Evolutionary conservation across 2,329 filamentous ascomycete species (phyloP), one percentile per base, ranked within the genome.

Genomic region (Neophaeococcomyces mojaviensis): DNA sequence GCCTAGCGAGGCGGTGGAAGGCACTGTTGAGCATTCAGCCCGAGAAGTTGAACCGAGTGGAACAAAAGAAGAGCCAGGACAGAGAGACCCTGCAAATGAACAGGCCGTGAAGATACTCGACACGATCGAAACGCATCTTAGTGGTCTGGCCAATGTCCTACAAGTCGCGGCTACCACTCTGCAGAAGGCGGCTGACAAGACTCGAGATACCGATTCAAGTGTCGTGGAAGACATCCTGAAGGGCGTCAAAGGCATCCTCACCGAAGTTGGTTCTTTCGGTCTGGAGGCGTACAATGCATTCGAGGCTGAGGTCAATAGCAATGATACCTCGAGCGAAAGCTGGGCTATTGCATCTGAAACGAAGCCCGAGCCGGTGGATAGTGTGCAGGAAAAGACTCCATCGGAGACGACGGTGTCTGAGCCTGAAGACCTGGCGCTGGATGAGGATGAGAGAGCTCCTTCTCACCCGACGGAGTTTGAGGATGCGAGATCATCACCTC

Each of bases 171-270:
- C 68, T 15, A 48, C 55, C 44, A 57, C 61, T 3, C 59, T 64
- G 38, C 60, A 58, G 18, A 61, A 64, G 38, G 57, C 63, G 18
- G 61, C 64, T 41, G 60, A 63, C 31, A 60, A 59, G 42, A 62
- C 59, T n/a, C 58, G 62, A 19, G 58, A 64, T 20, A 57, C 60
- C 6, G 65, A 68, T 26, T 49, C 62, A 15, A 61, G 61, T 35
- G 56, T 63, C 10, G 58, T 66, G 18, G 63, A 67, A 34, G 59
- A 62, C 47, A 53, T 68, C 12, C 58, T 67, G 6, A 58, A 62
- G 28, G 59, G 62, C 20, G 56, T 73, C 30, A 65, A 62, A 40
- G 59, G 52, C 43, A 62, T 72, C 53, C 62, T 67, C 3, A 55
- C 58, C n/a, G 67, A 69, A 38, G 53, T 71, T 36, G 64, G 65